phyloP scores from a whole-genome alignment of 2,329 filamentous ascomycete species.

The Botrytis tulipae region DNA sequence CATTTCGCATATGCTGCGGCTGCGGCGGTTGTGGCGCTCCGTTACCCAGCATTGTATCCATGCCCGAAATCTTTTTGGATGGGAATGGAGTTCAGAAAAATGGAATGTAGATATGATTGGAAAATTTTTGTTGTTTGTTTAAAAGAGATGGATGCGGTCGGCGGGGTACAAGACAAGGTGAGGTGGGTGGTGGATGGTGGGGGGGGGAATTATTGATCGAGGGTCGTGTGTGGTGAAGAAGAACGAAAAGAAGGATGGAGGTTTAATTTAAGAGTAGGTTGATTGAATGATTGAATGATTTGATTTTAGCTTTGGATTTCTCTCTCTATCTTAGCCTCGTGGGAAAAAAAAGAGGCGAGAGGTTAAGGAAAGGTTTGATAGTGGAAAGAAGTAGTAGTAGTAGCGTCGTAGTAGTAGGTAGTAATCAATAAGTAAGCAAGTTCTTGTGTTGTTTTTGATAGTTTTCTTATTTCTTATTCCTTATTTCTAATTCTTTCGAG shows the following conservation, averaged over 20 bases:
- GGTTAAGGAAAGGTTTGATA: neutral
- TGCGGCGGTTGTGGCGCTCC: slow-evolving; percentile 19
- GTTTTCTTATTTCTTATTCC: neutral
- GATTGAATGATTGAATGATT: neutral
- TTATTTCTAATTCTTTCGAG: neutral
- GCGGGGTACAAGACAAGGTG: slow-evolving; percentile 13
- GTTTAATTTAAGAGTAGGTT: neutral
- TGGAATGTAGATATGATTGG: neutral
- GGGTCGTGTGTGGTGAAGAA: neutral
- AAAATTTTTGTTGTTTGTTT: slow-evolving; percentile 6
- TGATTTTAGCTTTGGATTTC: neutral
- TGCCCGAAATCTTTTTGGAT: neutral
- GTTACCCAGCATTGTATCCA: slow-evolving; percentile 21
- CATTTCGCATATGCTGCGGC: slow-evolving; percentile 19
- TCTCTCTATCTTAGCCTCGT: neutral
- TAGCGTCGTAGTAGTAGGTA: too few species aligned
- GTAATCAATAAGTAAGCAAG: neutral
- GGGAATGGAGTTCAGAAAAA: neutral
- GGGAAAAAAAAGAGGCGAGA: slow-evolving; percentile 5
- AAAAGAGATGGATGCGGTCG: neutral
- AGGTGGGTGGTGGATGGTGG: neutral
- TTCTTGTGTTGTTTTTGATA: neutral
- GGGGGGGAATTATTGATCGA: neutral
- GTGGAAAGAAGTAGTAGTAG: neutral
- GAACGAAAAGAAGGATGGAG: neutral